Evolutionary conservation across 2,329 filamentous ascomycete genomes (phyloP).

Genomic region (Arachnopeziza araneosa): DNA sequence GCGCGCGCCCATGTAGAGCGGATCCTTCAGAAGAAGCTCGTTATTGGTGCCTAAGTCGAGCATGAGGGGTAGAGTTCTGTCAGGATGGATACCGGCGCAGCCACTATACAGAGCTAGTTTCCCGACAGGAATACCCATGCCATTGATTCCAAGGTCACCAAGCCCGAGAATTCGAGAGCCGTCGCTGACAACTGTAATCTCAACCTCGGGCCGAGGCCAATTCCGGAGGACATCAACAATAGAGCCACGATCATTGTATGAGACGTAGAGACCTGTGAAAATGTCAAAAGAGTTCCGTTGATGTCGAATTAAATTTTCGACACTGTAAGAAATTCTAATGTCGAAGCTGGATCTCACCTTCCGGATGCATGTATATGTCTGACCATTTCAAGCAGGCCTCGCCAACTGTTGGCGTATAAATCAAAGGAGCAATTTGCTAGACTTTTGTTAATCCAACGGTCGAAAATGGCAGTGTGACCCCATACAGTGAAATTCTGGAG

Average conservation of each 20-base stretch:
- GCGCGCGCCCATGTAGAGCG: slow-evolving; percentile 71
- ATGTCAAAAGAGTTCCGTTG: not conserved
- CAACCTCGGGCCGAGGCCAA: slow-evolving; percentile 63
- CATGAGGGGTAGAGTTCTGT: slow-evolving; percentile 72
- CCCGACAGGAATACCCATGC: slow-evolving; percentile 76
- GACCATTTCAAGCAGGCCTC: slow-evolving; percentile 71
- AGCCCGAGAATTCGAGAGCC: slow-evolving; percentile 68
- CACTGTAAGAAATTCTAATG: not conserved
- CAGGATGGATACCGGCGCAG: slow-evolving; percentile 80
- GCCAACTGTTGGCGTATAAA: slow-evolving; percentile 60
- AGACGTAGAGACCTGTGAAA: slow-evolving; percentile 55
- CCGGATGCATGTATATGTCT: slow-evolving; percentile 67
- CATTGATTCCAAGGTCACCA: slow-evolving; percentile 80
- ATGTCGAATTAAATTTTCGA: not conserved
- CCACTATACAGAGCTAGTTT: slow-evolving; percentile 78
- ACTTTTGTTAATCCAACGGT: slow-evolving; percentile 5
- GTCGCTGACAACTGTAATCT: slow-evolving; percentile 46
- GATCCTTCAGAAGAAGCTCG: slow-evolving; percentile 63
- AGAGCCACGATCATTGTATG: slow-evolving; percentile 61
- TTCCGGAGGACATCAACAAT: slow-evolving; percentile 61
- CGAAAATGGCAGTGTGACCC: slow-evolving; percentile 1
- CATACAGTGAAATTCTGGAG: slow-evolving; percentile 26
- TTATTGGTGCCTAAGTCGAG: slow-evolving; percentile 86
- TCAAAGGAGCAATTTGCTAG: slow-evolving; percentile 43
- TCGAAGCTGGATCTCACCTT: slow-evolving; percentile 38